These are phyloP conservation scores for Phytophthora melonis DNA, from an alignment of 352 stramenopile genomes.

Conservation along the genomic window DNA sequence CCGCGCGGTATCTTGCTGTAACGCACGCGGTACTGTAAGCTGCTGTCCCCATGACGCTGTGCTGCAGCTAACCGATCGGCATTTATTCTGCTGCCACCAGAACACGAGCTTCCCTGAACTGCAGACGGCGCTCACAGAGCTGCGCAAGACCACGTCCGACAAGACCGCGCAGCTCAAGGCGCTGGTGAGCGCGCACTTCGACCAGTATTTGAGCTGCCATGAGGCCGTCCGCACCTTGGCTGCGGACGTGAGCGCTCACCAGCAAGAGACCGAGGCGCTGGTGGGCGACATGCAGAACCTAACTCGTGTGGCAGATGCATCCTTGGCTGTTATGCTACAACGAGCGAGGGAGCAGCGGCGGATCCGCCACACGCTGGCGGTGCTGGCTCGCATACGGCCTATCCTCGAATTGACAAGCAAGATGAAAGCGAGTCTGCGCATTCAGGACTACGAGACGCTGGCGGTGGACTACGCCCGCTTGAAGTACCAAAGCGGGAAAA, in stretches of 20 bases:
- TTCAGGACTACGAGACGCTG: conserved; percentile 76
- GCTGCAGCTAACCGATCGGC: not conserved
- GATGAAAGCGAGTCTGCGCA: conserved; percentile 75
- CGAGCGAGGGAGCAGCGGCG: conserved; percentile 77
- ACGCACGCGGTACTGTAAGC: conserved; percentile 62
- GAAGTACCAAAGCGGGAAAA: conserved; percentile 73
- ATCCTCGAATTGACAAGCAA: conserved; percentile 81
- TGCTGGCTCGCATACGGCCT: conserved; percentile 71
- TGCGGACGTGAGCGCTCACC: conserved; percentile 69
- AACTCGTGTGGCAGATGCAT: conserved; percentile 68
- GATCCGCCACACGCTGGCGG: conserved; percentile 77
- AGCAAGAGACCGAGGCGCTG: conserved; percentile 66
- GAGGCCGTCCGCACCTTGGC: conserved; percentile 73
- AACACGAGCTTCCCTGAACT: conserved; percentile 69
- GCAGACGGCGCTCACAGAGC: conserved; percentile 68
- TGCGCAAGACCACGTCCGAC: conserved; percentile 80
- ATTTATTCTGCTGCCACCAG: conserved; percentile 30
- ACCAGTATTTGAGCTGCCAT: conserved; percentile 87
- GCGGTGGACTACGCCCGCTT: conserved; percentile 77
- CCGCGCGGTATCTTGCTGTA: conserved; percentile 66
- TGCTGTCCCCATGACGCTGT: not conserved
- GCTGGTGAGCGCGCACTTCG: conserved; percentile 82
- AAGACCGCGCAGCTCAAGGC: conserved; percentile 89
- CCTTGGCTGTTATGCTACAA: conserved; percentile 81
- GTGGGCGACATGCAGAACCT: conserved; percentile 64